Percentiles rank a stretch among this genome's conserved stretches.
phyloP scores from a whole-genome alignment of 2,329 filamentous ascomycete species.

The Mycosphaerella sp. region DNA sequence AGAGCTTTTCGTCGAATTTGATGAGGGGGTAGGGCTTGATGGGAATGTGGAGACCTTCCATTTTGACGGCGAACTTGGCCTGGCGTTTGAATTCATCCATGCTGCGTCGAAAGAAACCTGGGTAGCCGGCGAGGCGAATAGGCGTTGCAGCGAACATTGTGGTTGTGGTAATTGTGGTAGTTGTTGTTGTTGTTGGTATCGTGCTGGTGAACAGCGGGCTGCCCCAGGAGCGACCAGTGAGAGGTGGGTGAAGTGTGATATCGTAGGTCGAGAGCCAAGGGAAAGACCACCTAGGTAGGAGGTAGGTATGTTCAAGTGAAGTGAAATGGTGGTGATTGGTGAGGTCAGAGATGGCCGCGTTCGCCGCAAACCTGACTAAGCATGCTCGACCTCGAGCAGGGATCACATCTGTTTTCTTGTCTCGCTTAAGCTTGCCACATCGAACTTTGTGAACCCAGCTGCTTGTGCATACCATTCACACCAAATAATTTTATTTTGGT shows the following conservation, averaged over 20 bases:
- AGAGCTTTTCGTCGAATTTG: slow-evolving; percentile 50
- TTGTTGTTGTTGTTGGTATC: not conserved
- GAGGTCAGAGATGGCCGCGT: slow-evolving; percentile 7
- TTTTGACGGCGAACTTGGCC: slow-evolving; percentile 54
- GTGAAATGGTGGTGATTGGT: not conserved
- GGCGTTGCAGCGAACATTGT: slow-evolving; percentile 22
- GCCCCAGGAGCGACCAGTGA: not conserved
- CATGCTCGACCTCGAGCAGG: not conserved
- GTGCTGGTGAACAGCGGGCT: not conserved
- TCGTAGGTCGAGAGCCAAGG: no score
- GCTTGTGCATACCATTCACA: no score
- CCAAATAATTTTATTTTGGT: no score
- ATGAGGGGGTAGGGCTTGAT: slow-evolving; percentile 59
- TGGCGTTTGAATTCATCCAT: slow-evolving; percentile 54
- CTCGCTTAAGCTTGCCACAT: not conserved
- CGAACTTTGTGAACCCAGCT: no score
- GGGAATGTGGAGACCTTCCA: slow-evolving; percentile 62
- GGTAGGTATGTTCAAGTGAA: not conserved
- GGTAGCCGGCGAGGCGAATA: slow-evolving; percentile 22
- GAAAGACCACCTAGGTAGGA: not conserved
- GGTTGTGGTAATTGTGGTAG: not conserved
- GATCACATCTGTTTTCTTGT: not conserved
- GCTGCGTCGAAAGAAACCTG: slow-evolving; percentile 53
- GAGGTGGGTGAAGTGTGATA: not conserved
- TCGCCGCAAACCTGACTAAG: slow-evolving; percentile 1